These are phyloP conservation scores for Lipomyces orientalis DNA, from an alignment of 805 yeast genomes.

Conservation along the genomic window DNA sequence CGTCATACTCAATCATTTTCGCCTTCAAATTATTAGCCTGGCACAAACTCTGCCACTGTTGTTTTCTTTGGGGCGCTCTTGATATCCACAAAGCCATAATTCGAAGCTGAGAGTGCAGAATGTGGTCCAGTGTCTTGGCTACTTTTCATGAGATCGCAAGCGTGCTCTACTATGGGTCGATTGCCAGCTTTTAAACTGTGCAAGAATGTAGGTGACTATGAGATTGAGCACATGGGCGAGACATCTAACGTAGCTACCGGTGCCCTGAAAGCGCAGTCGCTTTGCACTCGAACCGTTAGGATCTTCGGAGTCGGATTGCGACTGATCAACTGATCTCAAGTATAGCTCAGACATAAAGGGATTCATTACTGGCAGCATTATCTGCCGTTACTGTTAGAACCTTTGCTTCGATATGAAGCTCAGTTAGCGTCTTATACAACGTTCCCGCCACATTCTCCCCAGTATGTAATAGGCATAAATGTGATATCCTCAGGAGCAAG, in stretches of 20 bases:
- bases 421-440: not conserved
- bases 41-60: not conserved
- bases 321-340: not conserved
- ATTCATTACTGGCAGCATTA: constrained; percentile 6
- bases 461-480: no score
- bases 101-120: not conserved
- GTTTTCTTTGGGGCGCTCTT: constrained; percentile 4
- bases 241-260: not conserved
- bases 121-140: not conserved
- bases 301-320: constrained; percentile 3
- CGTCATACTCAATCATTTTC: constrained; percentile 3
- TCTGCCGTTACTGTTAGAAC: constrained; percentile 9
- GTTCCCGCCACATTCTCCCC: constrained; percentile 5
- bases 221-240: no score
- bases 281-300: constrained; percentile 4
- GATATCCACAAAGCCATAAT: not conserved
- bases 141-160: not conserved
- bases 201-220: not conserved
- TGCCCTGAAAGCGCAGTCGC: constrained; percentile 10
- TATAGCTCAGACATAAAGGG: constrained; percentile 12
- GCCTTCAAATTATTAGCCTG: not conserved
- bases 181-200: constrained; percentile 6
- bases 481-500: no score
- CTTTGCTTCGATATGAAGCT: constrained; percentile 1
- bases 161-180: not conserved